Percentiles rank a stretch among this genome's conserved stretches.
These are phyloP conservation scores for Geotrichum fermentans DNA, from an alignment of 1,139 yeast species.

Conservation along the genomic window DNA sequence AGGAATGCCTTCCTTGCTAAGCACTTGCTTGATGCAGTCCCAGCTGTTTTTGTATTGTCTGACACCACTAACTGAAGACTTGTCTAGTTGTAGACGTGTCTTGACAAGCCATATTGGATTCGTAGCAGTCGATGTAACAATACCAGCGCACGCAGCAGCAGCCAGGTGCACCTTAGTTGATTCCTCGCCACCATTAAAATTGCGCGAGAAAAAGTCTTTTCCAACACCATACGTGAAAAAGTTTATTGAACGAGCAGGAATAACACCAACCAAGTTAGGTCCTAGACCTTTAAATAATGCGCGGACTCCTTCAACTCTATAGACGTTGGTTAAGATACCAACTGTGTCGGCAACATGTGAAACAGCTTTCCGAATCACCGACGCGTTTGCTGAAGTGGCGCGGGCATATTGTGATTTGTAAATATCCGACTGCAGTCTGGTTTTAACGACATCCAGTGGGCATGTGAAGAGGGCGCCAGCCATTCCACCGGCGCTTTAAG, in stretches of 20 bases:
- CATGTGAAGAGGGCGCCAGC: slow-evolving; percentile 92
- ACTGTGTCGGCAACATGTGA: slow-evolving; percentile 83
- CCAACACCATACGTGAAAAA: slow-evolving; percentile 94
- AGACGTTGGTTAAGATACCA: slow-evolving; percentile 62
- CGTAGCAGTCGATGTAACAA: slow-evolving; percentile 95
- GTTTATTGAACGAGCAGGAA: slow-evolving; percentile 95
- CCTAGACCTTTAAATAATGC: slow-evolving; percentile 94
- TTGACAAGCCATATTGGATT: slow-evolving; percentile 98
- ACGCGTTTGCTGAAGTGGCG: slow-evolving; percentile 29
- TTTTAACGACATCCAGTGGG: slow-evolving; percentile 94
- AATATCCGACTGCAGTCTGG: slow-evolving; percentile 87
- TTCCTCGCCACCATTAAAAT: slow-evolving; percentile 69
- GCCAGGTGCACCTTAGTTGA: slow-evolving; percentile 80
- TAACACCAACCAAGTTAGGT: slow-evolving; percentile 95
- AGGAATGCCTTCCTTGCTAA: slow-evolving; percentile 68
- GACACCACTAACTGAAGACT: slow-evolving; percentile 43
- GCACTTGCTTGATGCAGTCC: slow-evolving; percentile 72
- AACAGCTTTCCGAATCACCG: slow-evolving; percentile 42
- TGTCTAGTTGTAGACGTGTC: slow-evolving; percentile 89
- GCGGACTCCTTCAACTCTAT: slow-evolving; percentile 69
- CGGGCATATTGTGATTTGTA: slow-evolving; percentile 36
- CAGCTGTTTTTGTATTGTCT: slow-evolving; percentile 73
- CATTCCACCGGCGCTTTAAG: slow-evolving; percentile 73
- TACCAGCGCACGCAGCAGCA: slow-evolving; percentile 91
- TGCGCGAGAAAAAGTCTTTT: slow-evolving; percentile 62